phyloP scores from a whole-genome alignment of 371 early-diverging fungal genomes.

The Mucor mucedo region DNA sequence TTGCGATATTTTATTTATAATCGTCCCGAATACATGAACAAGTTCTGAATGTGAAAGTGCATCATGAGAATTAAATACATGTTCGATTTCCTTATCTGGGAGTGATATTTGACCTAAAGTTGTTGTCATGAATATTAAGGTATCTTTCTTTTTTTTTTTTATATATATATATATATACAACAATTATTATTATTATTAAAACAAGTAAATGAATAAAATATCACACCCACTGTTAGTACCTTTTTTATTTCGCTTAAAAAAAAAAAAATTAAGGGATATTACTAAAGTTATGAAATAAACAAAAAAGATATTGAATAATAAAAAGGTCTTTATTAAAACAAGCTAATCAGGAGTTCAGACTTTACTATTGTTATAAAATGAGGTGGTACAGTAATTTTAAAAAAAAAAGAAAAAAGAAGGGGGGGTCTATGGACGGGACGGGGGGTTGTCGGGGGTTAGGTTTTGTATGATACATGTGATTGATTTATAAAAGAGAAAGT shows the following conservation, averaged over 20 bases:
- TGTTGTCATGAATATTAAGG: constrained; percentile 8
- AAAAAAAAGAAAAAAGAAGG: background rate
- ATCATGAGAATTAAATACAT: constrained; percentile 39
- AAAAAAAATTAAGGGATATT: background rate
- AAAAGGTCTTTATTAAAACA: constrained; percentile 7
- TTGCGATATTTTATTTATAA: constrained; percentile 39
- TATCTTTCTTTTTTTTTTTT: constrained; percentile 2
- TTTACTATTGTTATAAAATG: constrained; percentile 1
- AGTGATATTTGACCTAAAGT: constrained; percentile 17
- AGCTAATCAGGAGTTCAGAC: background rate
- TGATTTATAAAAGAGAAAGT: background rate
- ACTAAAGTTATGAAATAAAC: background rate
- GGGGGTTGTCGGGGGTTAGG: background rate
- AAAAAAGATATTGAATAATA: background rate
- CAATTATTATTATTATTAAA: background rate
- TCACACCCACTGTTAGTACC: background rate
- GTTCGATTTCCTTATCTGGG: constrained; percentile 42
- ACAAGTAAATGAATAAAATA: background rate
- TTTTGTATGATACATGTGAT: constrained; percentile 4
- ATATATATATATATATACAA: background rate
- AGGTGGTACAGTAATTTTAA: constrained; percentile 1
- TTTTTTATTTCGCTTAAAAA: background rate
- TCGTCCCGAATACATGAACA: constrained; percentile 37
- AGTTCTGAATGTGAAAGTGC: constrained; percentile 45
- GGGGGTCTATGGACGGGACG: too few species aligned